Evolutionary conservation across 371 early-diverging fungal species (phyloP).

Genomic region (Funneliformis caledonium): DNA sequence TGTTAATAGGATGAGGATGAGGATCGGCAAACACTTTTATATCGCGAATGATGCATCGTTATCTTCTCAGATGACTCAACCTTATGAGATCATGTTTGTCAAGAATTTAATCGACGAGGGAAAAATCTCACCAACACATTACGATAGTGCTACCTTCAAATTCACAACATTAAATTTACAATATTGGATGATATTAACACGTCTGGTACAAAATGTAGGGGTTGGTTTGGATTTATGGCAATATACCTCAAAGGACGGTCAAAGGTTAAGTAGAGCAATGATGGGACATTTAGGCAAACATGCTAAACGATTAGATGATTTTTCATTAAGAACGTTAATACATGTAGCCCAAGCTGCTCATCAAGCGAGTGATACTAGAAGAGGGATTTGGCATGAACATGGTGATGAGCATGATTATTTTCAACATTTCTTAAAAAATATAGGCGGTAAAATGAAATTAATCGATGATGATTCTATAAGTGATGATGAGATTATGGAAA

Average conservation of each 20-base stretch:
- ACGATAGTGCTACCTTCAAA: not conserved
- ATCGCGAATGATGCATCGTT: not conserved
- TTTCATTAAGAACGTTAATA: constrained; percentile 27
- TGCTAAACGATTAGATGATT: not conserved
- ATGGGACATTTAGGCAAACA: constrained; percentile 31
- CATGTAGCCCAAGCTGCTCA: constrained; percentile 36
- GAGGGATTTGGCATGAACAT: constrained; percentile 33
- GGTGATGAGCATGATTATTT: constrained; percentile 36
- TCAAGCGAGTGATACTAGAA: constrained; percentile 6
- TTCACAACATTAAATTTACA: constrained; percentile 34
- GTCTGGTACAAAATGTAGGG: constrained; percentile 28
- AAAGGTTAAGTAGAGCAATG: constrained; percentile 28
- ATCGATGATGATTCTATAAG: not conserved
- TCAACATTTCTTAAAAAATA: constrained; percentile 26
- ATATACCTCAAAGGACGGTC: constrained; percentile 26
- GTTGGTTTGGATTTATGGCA: constrained; percentile 32
- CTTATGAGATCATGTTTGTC: constrained; percentile 18
- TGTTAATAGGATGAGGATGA: constrained; percentile 54
- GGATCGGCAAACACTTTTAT: constrained; percentile 39
- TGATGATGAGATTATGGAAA: not conserved
- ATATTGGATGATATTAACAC: constrained; percentile 34
- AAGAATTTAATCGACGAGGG: not conserved
- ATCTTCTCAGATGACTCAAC: constrained; percentile 18
- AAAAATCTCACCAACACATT: not conserved
- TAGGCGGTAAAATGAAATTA: constrained; percentile 24